Conservation (phyloP, 352 stramenopile genomes). For the Saprolegnia diclina region DNA sequence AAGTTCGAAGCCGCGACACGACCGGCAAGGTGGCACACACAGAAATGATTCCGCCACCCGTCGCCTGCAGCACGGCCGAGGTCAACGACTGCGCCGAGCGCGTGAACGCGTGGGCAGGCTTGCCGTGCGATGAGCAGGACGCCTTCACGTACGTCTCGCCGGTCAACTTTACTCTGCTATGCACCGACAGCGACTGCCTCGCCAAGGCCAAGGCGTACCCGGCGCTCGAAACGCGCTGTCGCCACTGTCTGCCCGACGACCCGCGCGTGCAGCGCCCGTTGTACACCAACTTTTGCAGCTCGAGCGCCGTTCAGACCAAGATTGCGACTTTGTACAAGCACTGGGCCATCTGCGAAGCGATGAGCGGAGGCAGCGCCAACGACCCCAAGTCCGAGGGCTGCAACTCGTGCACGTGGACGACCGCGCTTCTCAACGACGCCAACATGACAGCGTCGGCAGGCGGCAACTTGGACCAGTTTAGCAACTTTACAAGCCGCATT, state of each 20-base stretch:
- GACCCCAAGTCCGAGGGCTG: not conserved
- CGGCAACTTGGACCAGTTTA: not conserved
- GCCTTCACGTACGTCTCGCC: not conserved
- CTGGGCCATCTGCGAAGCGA: not conserved
- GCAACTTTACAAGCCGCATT: not conserved
- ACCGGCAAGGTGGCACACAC: not conserved
- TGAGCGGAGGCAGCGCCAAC: not conserved
- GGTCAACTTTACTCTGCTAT: not conserved
- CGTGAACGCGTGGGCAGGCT: not conserved
- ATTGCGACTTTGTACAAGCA: not conserved
- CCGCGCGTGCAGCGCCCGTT: not conserved
- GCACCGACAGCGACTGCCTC: not conserved
- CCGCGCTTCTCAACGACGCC: not conserved
- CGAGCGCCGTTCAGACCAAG: not conserved
- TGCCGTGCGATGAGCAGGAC: not conserved
- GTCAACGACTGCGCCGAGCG: not conserved
- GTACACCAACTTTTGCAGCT: not conserved
- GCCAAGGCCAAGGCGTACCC: not conserved
- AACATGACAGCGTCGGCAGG: not conserved
- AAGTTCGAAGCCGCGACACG: not conserved
- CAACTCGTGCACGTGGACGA: not conserved
- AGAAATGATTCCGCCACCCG: not conserved
- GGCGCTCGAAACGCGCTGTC: not conserved
- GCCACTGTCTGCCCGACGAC: not conserved
- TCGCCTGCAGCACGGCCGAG: not conserved